A percentile compares a stretch with the other conserved stretches of the same genome.
phyloP scores from a whole-genome alignment of 495 filamentous ascomycete species.

The Penicillium goetzii region DNA sequence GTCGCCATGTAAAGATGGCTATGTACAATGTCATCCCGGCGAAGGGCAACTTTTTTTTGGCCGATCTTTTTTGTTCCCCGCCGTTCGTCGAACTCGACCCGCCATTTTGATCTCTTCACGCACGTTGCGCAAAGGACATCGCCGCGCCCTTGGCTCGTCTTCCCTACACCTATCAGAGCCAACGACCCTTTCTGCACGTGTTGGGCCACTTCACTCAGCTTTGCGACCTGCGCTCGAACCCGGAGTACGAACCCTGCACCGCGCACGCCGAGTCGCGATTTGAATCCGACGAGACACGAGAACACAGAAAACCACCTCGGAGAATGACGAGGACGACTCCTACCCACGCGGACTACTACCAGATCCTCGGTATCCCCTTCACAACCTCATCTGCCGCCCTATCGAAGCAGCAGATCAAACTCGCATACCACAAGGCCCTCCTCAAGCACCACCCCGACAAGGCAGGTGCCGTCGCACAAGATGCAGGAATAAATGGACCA shows the following conservation, averaged over 20 bases:
- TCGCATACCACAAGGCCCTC: slow-evolving; percentile 77
- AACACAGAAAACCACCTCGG: neutral
- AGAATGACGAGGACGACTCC: slow-evolving; percentile 31
- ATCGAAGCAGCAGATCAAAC: slow-evolving; percentile 61
- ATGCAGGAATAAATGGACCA: slow-evolving; percentile 3
- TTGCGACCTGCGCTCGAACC: neutral
- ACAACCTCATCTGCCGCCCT: slow-evolving; percentile 24
- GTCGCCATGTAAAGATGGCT: neutral
- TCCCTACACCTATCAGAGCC: neutral
- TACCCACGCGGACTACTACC: slow-evolving; percentile 48
- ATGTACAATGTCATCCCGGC: neutral
- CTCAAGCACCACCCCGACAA: slow-evolving; percentile 86
- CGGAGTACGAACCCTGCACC: neutral
- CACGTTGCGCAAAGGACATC: neutral
- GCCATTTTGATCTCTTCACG: neutral
- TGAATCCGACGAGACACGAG: neutral
- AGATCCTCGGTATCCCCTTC: slow-evolving; percentile 56
- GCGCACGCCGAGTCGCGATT: neutral
- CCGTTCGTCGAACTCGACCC: neutral
- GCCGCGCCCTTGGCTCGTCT: neutral
- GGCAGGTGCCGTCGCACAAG: slow-evolving; percentile 29
- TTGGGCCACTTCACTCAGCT: neutral
- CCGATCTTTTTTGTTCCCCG: slow-evolving; percentile 1
- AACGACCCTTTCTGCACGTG: neutral
- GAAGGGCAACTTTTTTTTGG: neutral